Evolutionary conservation across 176 grass and related monocot genomes (phyloP), one percentile per base, ranked within the genome.

Genomic region (Lolium rigidum): DNA sequence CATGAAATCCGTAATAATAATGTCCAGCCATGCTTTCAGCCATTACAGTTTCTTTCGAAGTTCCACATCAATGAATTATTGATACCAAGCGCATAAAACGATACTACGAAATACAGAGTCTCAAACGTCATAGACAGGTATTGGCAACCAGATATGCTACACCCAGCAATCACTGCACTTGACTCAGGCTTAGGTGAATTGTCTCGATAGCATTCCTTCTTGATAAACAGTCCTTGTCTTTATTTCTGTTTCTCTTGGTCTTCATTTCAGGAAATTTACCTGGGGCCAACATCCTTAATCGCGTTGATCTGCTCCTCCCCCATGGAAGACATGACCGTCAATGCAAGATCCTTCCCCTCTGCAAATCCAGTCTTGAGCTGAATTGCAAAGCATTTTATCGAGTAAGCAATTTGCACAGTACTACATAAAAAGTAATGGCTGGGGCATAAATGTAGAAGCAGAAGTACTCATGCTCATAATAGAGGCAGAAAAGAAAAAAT

Each of bases 241-340:
- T 52, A 81, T 14, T 14, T 65, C 49, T 1, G 50, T 85, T 74
- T 76, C 54, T 76, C 20, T 38, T 70, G 54, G 77, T 51, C 62
- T 62, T 81, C 46, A 17, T 10, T 51, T 24, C 68, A 43, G 75
- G 6, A 47, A 89, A 21, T 85, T 94, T 94, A 94, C 82, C 90
- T 95, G 38, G 90, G 90, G 21, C 90, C 93, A 70, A 95, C 43
- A 50, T 95, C 93, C 85, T 95, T 95, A 14, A 95, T 49, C 0
- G 85, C 90, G 13, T 82, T 90, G 79, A 95, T 92, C 85, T 95
- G 93, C 52, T 95, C 93, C 79, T 95, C 93, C 13, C 90, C 93
- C 93, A 95, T 95, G 15, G 93, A 82, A 51, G 93, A 90, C 93
- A 95, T 95, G 65, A 92, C 93, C 2, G 87, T 86, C 76, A 95